Evolutionary conservation across 1,139 yeast genomes (phyloP).

Genomic region (Saccharomycopsis hybrid): DNA sequence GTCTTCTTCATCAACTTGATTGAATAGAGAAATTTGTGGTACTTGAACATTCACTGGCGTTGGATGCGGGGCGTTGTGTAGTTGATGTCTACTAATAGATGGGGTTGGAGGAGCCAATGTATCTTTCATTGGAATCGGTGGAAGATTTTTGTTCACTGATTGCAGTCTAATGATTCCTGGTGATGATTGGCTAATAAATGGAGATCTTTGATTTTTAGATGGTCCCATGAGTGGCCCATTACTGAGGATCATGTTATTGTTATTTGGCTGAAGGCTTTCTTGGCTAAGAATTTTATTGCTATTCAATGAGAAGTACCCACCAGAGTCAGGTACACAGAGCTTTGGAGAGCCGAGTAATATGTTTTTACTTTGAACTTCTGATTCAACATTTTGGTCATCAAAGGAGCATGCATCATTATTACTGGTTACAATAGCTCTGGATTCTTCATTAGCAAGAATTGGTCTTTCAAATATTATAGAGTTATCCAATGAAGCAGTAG

Average conservation of each 20-base stretch:
- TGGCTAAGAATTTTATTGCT: too few species aligned
- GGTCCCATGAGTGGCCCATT: background rate
- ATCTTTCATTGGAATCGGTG: conserved; percentile 19
- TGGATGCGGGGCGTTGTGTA: conserved; percentile 8
- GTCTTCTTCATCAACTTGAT: conserved; percentile 12
- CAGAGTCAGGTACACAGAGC: conserved; percentile 7
- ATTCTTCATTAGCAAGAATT: conserved; percentile 2
- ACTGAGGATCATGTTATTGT: background rate
- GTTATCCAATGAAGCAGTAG: conserved; percentile 14
- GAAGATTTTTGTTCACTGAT: conserved; percentile 19
- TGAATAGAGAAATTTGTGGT: too few species aligned
- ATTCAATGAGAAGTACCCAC: background rate
- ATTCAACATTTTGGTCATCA: background rate
- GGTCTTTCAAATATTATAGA: conserved; percentile 18
- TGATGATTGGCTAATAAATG: background rate
- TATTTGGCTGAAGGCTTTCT: background rate
- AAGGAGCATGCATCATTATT: background rate
- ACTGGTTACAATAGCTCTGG: background rate
- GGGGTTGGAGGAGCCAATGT: conserved; percentile 16
- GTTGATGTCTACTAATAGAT: conserved; percentile 3
- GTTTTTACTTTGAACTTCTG: too few species aligned
- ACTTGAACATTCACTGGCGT: conserved; percentile 11
- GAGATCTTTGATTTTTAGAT: too few species aligned
- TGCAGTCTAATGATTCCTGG: conserved; percentile 8
- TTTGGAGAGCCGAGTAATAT: conserved; percentile 15